Base-by-base conservation (phyloP, 371 early-diverging fungal species). In the Mucor racemosus region DNA sequence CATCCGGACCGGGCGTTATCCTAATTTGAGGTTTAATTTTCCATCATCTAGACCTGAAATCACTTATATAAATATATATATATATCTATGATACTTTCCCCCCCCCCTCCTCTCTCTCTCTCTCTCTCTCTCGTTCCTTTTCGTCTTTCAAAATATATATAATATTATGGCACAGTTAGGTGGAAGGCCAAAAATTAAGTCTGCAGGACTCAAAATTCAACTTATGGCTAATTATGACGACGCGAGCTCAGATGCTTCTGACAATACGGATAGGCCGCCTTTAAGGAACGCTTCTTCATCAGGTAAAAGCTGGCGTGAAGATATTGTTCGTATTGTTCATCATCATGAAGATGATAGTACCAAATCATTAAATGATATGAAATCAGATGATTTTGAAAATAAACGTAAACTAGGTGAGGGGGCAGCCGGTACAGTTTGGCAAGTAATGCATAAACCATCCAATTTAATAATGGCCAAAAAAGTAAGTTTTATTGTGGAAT, bases 381-480 rank as follows among this genome's bases (percentile, higher is more conserved):
- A 77, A 35, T 71, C 84, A n/a, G 82, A 77, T 19, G 89, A 92
- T 69, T 77, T 93, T 57, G 78, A 84, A 62, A 77, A 86, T 8
- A 66, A 91, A 60, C 69, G 77, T 19, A 93, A 93, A 65, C 85
- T 98, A 38, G 99, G 98, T 50, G 92, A 94, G 58, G 99, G 99
- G 13, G 90, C 93, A 44, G 96, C 95, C 39, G 99, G 98, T 5
- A 93, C 95, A 3, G 98, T 98, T 11, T 86, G 90, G 73, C 91
- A 92, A 76, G 91, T 95, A n/a, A 68, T 77, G 61, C 91, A 97
- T 76, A 79, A 79, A 57, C 92, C 94, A n/a, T 86, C 89, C 21
- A 82, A 82, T 11, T 82, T 80, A 17, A 77, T 96, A 21, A 95
- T 98, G 97, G 99, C 99, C 1, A 86, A 93, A 60, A 98, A 98